Conservation (phyloP, 306 rosid species). For the Quercus aquifolioides region DNA sequence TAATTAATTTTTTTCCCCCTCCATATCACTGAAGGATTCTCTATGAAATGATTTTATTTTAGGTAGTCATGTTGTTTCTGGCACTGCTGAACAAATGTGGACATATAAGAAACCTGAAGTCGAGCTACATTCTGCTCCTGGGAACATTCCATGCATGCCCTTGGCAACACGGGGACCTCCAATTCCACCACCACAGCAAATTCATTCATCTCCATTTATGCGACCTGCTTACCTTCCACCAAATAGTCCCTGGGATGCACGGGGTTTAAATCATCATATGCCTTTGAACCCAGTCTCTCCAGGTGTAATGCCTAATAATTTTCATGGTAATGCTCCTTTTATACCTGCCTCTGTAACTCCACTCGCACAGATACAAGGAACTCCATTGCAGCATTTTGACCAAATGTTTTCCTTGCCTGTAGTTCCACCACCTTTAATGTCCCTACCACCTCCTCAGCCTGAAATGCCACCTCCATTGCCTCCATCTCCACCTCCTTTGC, state of each 20-base stretch:
- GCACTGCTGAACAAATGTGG: constrained; percentile 32
- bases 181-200: constrained; percentile 67
- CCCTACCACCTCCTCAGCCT: constrained; percentile 71
- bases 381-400: constrained; percentile 64
- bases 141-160: constrained; percentile 44
- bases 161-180: constrained; percentile 60
- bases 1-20: not conserved
- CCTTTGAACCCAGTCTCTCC: constrained; percentile 57
- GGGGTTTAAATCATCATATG: constrained; percentile 61
- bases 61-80: constrained; percentile 29
- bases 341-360: constrained; percentile 88
- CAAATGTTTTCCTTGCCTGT: constrained; percentile 51
- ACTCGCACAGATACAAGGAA: constrained; percentile 70
- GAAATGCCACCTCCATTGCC: constrained; percentile 74
- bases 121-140: constrained; percentile 44
- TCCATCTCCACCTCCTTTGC: constrained; percentile 83
- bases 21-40: constrained; percentile 2
- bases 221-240: constrained; percentile 70
- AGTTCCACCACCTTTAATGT: constrained; percentile 53
- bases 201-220: constrained; percentile 63
- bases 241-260: constrained; percentile 74
- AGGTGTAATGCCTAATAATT: constrained; percentile 46
- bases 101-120: constrained; percentile 34
- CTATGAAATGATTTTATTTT: constrained; percentile 18
- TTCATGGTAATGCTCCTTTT: constrained; percentile 67